A percentile compares a stretch with the other conserved stretches of the same genome.
These are phyloP conservation scores for Plasmodium knowlesi DNA, from an alignment of 169 alveolate genomes.

Conservation along the genomic window DNA sequence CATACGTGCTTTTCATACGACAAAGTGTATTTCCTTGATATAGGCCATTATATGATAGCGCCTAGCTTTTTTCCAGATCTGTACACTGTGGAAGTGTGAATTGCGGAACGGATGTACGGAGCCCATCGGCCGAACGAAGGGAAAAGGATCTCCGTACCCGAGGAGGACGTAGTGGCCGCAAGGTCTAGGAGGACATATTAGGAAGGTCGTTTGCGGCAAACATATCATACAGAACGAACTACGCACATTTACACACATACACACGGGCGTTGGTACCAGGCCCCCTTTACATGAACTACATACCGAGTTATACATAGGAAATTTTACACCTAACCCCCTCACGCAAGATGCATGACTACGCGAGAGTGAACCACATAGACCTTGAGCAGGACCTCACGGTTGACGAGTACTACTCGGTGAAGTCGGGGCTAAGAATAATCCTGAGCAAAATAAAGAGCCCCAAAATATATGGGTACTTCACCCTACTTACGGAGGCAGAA, in stretches of 20 bases:
- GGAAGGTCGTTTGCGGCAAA: not conserved
- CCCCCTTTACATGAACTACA: not conserved
- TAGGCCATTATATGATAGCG: not conserved
- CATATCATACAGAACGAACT: not conserved
- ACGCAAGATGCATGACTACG: conserved; percentile 7
- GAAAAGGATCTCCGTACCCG: not conserved
- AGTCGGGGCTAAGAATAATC: conserved; percentile 48
- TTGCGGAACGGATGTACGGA: not conserved
- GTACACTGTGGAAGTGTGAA: not conserved
- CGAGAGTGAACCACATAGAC: conserved; percentile 16
- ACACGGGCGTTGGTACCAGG: not conserved
- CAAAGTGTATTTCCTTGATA: not conserved
- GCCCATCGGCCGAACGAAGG: not conserved
- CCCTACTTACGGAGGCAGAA: conserved; percentile 86
- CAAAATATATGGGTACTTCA: conserved; percentile 77
- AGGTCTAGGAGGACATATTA: not conserved
- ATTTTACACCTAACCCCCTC: no score
- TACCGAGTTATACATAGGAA: no score
- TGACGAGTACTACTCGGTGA: conserved; percentile 38
- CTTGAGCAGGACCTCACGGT: conserved; percentile 44
- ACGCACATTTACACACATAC: not conserved
- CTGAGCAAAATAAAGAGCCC: conserved; percentile 76
- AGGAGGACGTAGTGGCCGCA: not conserved
- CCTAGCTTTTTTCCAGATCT: not conserved
- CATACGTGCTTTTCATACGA: not conserved